phyloP scores from a whole-genome alignment of 495 filamentous ascomycete species.

The Cenococcum geophilum region DNA sequence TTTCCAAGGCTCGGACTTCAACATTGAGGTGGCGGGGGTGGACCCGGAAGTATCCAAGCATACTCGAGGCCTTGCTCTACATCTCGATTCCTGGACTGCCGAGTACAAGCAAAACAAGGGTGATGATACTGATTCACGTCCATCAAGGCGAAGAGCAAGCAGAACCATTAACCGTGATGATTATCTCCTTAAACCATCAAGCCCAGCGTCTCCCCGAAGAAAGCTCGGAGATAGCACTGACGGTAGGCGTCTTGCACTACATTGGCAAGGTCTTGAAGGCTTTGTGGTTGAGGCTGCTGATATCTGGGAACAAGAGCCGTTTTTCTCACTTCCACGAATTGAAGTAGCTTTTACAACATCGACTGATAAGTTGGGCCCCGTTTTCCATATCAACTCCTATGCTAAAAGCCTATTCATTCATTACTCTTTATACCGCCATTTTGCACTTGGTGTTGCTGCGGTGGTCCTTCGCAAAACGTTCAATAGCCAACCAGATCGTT shows the following conservation, averaged over 20 bases:
- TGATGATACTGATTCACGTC: conserved; percentile 48
- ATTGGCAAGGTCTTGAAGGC: conserved; percentile 74
- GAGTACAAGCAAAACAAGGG: conserved; percentile 81
- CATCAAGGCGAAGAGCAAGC: conserved; percentile 50
- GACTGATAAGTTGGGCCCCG: conserved; percentile 75
- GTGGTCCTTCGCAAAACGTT: conserved; percentile 73
- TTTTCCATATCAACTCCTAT: conserved; percentile 80
- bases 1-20: conserved; percentile 82
- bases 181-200: conserved; percentile 52
- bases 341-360: conserved; percentile 80
- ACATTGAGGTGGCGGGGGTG: conserved; percentile 82
- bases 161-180: conserved; percentile 41
- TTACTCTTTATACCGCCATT: conserved; percentile 92
- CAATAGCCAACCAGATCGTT: conserved; percentile 16
- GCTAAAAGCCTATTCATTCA: conserved; percentile 72
- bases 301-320: conserved; percentile 76
- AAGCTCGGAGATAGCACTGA: conserved; percentile 53
- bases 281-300: conserved; percentile 85
- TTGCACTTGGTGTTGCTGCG: conserved; percentile 75
- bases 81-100: conserved; percentile 83
- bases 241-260: conserved; percentile 73
- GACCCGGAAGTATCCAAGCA: conserved; percentile 73
- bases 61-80: conserved; percentile 72
- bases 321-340: conserved; percentile 77
- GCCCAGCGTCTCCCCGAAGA: conserved; percentile 53